Conservation (phyloP, 2,329 filamentous ascomycete species). For the Fusarium tricinctum region DNA sequence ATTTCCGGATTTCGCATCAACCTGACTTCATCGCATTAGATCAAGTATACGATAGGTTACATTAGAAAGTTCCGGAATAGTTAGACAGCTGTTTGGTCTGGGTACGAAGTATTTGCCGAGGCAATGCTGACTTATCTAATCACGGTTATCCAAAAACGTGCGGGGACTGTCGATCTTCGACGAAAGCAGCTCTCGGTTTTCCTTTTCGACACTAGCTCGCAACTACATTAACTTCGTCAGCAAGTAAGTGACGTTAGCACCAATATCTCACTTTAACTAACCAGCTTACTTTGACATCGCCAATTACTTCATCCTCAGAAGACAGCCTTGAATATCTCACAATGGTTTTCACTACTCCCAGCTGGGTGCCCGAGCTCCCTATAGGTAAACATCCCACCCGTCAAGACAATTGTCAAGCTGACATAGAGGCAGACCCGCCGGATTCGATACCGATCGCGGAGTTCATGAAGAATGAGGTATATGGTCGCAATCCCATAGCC, state of each 20-base stretch:
- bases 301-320: not conserved
- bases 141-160: not conserved
- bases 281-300: not conserved
- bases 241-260: not conserved
- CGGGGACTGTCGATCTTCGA: not conserved
- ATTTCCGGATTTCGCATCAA: no score
- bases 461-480: constrained; percentile 21
- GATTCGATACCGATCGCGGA: constrained; percentile 25
- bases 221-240: not conserved
- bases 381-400: not conserved
- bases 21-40: no score
- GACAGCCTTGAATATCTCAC: not conserved
- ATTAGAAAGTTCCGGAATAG: no score
- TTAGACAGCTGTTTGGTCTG: no score
- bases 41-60: no score
- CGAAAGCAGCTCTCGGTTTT: not conserved
- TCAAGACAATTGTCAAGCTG: not conserved
- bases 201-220: not conserved
- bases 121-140: not conserved
- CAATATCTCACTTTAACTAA: not conserved
- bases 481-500: constrained; percentile 66
- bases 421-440: constrained; percentile 9
- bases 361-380: constrained; percentile 14
- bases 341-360: constrained; percentile 17
- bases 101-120: not conserved